Percentiles rank a stretch among this genome's conserved stretches.
Evolutionary conservation across 805 yeast species (phyloP).

Genomic region (Wickerhamiella kurtzmanii): DNA sequence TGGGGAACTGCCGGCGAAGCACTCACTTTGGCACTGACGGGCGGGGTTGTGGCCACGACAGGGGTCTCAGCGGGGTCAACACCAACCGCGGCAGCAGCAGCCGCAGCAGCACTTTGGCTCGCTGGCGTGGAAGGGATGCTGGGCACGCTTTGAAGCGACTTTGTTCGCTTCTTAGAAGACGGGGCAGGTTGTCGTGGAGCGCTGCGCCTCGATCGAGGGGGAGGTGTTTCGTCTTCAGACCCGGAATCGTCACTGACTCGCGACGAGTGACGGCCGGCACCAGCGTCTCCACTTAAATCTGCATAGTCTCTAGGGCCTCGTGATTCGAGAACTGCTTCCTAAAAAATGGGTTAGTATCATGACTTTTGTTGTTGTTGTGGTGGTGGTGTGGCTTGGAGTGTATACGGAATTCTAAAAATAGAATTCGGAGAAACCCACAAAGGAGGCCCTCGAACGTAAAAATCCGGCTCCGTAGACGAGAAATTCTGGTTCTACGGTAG

Average conservation of each 20-base stretch:
- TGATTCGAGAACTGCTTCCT: background rate
- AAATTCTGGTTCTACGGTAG: no score
- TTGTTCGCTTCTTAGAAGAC: background rate
- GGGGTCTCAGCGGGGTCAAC: background rate
- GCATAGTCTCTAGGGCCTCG: constrained; percentile 1
- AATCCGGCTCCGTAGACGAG: no score
- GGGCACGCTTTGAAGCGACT: background rate
- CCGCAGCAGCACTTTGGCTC: background rate
- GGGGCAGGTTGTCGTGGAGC: background rate
- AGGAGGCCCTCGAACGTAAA: no score
- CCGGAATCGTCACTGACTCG: background rate
- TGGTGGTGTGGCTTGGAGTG: no score
- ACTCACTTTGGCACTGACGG: background rate
- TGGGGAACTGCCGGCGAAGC: no score
- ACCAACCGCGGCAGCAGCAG: background rate
- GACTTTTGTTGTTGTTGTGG: background rate
- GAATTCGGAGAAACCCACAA: background rate
- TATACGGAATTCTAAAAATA: background rate
- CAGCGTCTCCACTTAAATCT: constrained; percentile 1
- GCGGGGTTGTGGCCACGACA: background rate
- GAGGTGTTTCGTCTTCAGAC: background rate
- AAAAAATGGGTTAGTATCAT: background rate
- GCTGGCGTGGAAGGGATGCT: background rate
- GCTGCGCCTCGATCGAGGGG: background rate
- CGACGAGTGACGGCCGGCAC: background rate